A percentile compares a stretch with the other conserved stretches of the same genome.
Evolutionary conservation across 176 grass and related monocot genomes (phyloP).

Genomic region (Thalia dealbata): DNA sequence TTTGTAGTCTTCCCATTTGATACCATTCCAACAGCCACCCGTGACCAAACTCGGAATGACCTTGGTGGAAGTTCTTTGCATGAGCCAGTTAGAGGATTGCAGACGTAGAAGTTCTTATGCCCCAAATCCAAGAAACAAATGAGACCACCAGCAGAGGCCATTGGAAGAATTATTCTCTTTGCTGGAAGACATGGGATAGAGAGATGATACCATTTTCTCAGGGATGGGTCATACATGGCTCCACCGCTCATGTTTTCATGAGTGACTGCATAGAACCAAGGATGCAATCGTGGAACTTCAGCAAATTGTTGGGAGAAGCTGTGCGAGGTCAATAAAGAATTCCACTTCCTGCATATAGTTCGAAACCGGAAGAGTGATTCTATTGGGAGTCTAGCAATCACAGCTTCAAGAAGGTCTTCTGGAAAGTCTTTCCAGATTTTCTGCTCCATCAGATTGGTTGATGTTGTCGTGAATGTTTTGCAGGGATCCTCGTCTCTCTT

Average conservation of each 20-base stretch:
- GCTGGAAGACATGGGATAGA: constrained; percentile 43
- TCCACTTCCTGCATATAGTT: constrained; percentile 74
- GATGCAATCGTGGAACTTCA: constrained; percentile 39
- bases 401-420: constrained; percentile 75
- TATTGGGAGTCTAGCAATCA: constrained; percentile 75
- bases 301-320: constrained; percentile 51
- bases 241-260: constrained; percentile 60
- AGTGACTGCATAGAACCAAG: constrained; percentile 92
- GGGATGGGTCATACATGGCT: constrained; percentile 63
- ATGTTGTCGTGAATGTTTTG: constrained; percentile 31
- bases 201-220: constrained; percentile 69
- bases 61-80: constrained; percentile 68
- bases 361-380: constrained; percentile 71
- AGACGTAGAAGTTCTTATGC: constrained; percentile 69
- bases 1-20: constrained; percentile 40
- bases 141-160: constrained; percentile 84
- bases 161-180: constrained; percentile 56
- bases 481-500: constrained; percentile 34
- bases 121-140: constrained; percentile 81
- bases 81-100: constrained; percentile 69
- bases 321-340: constrained; percentile 52
- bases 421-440: constrained; percentile 89
- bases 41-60: constrained; percentile 61
- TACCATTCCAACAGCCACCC: constrained; percentile 82
- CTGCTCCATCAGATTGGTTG: constrained; percentile 46